A percentile compares a stretch with the other conserved stretches of the same genome.
Evolutionary conservation across 2,329 filamentous ascomycete genomes (phyloP).

Genomic region (Ceratocystis harringtonii): DNA sequence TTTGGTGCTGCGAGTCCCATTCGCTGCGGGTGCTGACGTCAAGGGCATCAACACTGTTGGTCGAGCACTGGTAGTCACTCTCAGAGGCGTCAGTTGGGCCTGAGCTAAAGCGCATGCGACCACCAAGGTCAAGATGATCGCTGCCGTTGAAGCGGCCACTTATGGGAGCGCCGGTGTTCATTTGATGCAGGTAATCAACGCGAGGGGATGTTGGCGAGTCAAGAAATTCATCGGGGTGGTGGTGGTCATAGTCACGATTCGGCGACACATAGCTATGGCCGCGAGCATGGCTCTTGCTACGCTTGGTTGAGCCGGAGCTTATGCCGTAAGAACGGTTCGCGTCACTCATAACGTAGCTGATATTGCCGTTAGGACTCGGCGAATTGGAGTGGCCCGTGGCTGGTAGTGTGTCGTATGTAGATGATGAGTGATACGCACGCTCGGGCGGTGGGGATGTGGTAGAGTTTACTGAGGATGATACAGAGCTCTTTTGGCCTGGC

Average conservation of each 20-base stretch:
- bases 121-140: not conserved
- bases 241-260: conserved; percentile 7
- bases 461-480: not conserved
- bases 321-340: not conserved
- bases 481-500: not conserved
- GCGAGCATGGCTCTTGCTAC: conserved; percentile 3
- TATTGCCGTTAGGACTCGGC: not conserved
- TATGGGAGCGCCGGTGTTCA: not conserved
- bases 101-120: not conserved
- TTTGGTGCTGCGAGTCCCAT: conserved; percentile 4
- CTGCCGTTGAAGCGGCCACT: not conserved
- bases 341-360: not conserved
- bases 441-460: conserved; percentile 5
- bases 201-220: not conserved
- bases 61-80: not conserved
- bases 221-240: conserved; percentile 2
- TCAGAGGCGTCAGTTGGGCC: not conserved
- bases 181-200: not conserved
- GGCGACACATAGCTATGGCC: conserved; percentile 6
- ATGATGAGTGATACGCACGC: not conserved
- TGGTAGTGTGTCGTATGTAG: not conserved
- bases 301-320: not conserved
- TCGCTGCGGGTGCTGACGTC: not conserved
- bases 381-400: not conserved
- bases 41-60: not conserved